These are phyloP conservation scores for Erysimum pusillum DNA, from an alignment of 441 rosid genomes.

Conservation along the genomic window DNA sequence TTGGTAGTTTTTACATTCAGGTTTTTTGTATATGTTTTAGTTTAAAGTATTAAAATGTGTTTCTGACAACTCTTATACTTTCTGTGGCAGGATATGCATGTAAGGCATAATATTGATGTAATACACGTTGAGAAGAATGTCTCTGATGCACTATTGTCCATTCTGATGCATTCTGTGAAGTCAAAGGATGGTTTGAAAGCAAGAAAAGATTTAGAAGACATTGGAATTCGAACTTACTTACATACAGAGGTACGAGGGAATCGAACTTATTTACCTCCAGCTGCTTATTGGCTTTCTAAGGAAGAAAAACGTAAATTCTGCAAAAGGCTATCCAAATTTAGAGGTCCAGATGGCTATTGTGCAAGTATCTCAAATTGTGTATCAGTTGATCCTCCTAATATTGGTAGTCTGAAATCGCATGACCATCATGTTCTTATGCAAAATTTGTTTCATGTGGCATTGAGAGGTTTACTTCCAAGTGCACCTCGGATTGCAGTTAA, in stretches of 20 bases:
- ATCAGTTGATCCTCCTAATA: not conserved
- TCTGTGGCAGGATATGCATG: not conserved
- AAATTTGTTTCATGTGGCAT: too few relatives aligned
- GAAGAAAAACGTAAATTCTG: not conserved
- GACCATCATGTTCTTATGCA: too few relatives aligned
- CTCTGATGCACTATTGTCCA: not conserved
- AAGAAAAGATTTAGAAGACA: not conserved
- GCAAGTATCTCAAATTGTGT: not conserved
- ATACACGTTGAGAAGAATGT: not conserved
- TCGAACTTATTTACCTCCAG: not conserved
- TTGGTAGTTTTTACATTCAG: too few relatives aligned
- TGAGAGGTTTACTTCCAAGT: too few relatives aligned
- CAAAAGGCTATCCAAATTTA: not conserved
- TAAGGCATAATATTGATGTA: not conserved
- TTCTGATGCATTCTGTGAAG: not conserved
- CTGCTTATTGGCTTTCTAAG: not conserved
- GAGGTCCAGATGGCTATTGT: not conserved
- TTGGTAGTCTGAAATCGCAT: not conserved
- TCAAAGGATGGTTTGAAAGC: not conserved
- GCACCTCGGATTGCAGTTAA: too few relatives aligned
- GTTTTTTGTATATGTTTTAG: too few relatives aligned
- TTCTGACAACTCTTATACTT: not conserved
- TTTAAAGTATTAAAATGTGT: too few relatives aligned
- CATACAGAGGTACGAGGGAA: not conserved
- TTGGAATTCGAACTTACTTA: not conserved